Evolutionary conservation across 2,329 filamentous ascomycete genomes (phyloP), one percentile per base, ranked within the genome.

Genomic region (Plenodomus biglobosus): DNA sequence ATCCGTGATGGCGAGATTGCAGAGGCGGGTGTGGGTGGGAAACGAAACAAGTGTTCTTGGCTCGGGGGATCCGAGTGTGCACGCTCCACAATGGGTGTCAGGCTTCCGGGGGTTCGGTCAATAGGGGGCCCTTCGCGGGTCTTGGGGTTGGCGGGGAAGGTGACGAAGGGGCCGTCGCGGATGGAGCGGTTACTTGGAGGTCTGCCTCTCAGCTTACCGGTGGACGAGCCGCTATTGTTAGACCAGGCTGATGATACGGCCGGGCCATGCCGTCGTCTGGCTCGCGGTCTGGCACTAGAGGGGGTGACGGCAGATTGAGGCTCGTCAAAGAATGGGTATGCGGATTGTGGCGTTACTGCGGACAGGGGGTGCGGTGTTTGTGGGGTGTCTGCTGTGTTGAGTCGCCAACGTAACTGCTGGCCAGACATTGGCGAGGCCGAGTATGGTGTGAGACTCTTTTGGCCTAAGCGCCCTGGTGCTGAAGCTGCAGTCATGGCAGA

Each of bases 231-330:
- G 15, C 82, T 82, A 49, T 80, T 83, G 54, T 84, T 84, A 46
- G 87, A 84, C 92, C 92, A 96, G 1, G 92, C 92, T 8, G 91
- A 96, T 1, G 91, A 96, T 0, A 96, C 90, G 6, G 89, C 90
- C 0, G 90, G 88, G 0, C 91, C 91, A 67, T 95, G 88, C 3
- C 89, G 82, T 46, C 86, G 78, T 45, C 81, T 71, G 5, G 77
- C 71, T 49, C 81, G 71, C 53, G 79, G 85, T 30, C 71, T 70
- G 11, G 72, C 64, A 39, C 69, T 68, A 43, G 81, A 83, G 1
- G 86, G 84, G 3, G 86, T 88, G n/a, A 88, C 77, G 3, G 88
- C 88, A 1, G 90, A 91, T 40, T 80, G 84, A 8, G 88, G 87
- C 54, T 90, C 86, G 39, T 79, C 75, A 46, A 77, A 76, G 41